Base-by-base conservation (phyloP, 116 monocot species). In the Thalassia testudinum region DNA sequence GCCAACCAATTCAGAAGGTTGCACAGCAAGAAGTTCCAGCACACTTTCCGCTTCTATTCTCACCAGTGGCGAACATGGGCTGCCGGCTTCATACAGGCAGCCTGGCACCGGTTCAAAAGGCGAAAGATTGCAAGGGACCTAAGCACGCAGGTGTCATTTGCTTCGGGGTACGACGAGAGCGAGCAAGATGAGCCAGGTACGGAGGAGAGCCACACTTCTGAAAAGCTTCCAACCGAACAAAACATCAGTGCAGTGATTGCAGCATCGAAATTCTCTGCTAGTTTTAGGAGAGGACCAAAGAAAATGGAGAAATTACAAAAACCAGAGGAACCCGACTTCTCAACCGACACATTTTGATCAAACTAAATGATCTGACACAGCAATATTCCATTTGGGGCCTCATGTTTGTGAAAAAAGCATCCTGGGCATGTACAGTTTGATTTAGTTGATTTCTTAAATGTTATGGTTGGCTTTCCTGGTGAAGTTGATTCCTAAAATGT, bases 11-110 rank as follows among this genome's bases (percentile, higher is more conserved):
- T 97, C 48, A 59, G 89, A 44, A 62, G 95, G 28, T 66, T 97
- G 18, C 95, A 97, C 55, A 97, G 95, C 43, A 85, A 85, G 70
- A 88, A 82, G 54, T 62, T 97, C 26, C 95, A 97, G 47, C 88
- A 97, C 64, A 82, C 95, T 7, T 82, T 97, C 57, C 72, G 85
- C 2, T 85, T 77, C 63, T 82, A 88, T 50, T 97, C 95, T 21
- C 85, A 76, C 19, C 81, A 85, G 14, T 97, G 85, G 89, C 60
- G 85, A 52, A 79, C 84, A 12, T 85, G 88, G 88, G 95, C 82
- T 13, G 78, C 90, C 0, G 85, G 88, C 74, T 95, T 88, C 53
- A 64, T 95, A 37, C 88, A 95, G 42, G 95, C 76, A 1, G 88
- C 85, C 0, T 88, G 95, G 95, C 70, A 67, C 29, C 65, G 95